A percentile compares a stretch with the other conserved stretches of the same genome.
phyloP scores from a whole-genome alignment of 352 stramenopile species.

The Peronospora destructor region DNA sequence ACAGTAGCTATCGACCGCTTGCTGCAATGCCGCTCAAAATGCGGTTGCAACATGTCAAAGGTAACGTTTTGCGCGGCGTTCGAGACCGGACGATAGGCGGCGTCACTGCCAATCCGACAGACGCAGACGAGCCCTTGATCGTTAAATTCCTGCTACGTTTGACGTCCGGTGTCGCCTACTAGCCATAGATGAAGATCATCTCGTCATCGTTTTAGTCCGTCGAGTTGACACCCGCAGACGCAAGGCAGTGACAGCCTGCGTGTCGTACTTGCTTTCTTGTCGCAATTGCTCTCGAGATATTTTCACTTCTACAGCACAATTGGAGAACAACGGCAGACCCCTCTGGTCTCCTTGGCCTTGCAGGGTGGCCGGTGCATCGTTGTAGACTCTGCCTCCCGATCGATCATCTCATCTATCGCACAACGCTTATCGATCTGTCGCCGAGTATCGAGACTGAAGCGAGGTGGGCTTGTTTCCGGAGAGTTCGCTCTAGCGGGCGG shows the following conservation, averaged over 20 bases:
- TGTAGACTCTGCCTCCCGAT: slow-evolving; percentile 13
- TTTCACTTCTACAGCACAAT: not conserved
- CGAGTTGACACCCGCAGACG: slow-evolving; percentile 16
- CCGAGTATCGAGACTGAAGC: slow-evolving; percentile 1
- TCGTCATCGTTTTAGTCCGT: slow-evolving; percentile 24
- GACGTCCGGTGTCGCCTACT: slow-evolving; percentile 1
- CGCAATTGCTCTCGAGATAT: not conserved
- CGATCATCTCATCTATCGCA: slow-evolving; percentile 21
- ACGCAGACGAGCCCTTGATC: not conserved
- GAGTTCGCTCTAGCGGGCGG: slow-evolving; percentile 4
- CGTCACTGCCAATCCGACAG: not conserved
- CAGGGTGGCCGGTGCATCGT: not conserved
- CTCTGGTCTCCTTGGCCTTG: slow-evolving; percentile 7
- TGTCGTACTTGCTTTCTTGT: slow-evolving; percentile 1
- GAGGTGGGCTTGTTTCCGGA: not conserved
- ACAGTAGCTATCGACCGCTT: slow-evolving; percentile 45
- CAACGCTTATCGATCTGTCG: slow-evolving; percentile 21
- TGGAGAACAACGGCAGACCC: not conserved
- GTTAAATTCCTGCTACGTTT: slow-evolving; percentile 3
- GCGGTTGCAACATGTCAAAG: slow-evolving; percentile 46
- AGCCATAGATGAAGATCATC: slow-evolving; percentile 25
- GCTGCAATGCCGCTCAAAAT: slow-evolving; percentile 52
- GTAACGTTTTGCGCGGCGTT: slow-evolving; percentile 48
- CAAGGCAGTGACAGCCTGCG: not conserved
- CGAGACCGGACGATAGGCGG: slow-evolving; percentile 25